Percentiles rank a stretch among this genome's conserved stretches.
phyloP scores from a whole-genome alignment of 148 eudicot genomes.

The Polygonum aviculare region DNA sequence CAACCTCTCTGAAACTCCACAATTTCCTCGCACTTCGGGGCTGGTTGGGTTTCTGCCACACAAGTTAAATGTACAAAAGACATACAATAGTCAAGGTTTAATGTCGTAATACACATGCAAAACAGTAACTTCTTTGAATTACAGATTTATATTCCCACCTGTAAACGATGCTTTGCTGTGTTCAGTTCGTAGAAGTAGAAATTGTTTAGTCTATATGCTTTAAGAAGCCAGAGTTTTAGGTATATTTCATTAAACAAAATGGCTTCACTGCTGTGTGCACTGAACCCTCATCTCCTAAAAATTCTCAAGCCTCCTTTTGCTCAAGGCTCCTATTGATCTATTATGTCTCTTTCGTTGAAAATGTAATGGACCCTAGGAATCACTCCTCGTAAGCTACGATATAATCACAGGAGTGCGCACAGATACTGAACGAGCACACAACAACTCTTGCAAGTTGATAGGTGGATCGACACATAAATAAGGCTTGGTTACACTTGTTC shows the following conservation, averaged over 20 bases:
- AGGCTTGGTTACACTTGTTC: background rate
- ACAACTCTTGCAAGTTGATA: background rate
- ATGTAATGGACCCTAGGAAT: background rate
- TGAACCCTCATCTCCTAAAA: background rate
- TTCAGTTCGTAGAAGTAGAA: background rate
- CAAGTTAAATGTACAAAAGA: background rate
- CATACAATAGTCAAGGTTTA: background rate
- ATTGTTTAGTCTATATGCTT: background rate
- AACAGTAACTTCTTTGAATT: background rate
- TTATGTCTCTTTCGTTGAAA: background rate
- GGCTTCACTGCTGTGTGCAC: background rate
- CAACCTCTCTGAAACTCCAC: slow-evolving; percentile 62
- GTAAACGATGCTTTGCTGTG: background rate
- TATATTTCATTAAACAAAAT: background rate
- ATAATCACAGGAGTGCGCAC: background rate
- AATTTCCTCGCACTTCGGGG: slow-evolving; percentile 43
- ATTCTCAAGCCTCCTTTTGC: background rate
- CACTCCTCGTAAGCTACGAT: background rate
- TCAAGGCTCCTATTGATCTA: background rate
- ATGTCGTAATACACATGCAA: background rate
- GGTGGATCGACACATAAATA: background rate
- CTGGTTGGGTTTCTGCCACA: slow-evolving; percentile 57
- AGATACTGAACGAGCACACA: background rate
- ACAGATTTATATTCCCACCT: background rate
- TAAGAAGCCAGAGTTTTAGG: background rate